Base-by-base conservation (phyloP, 495 filamentous ascomycete species). In the Penicillium paxilli region DNA sequence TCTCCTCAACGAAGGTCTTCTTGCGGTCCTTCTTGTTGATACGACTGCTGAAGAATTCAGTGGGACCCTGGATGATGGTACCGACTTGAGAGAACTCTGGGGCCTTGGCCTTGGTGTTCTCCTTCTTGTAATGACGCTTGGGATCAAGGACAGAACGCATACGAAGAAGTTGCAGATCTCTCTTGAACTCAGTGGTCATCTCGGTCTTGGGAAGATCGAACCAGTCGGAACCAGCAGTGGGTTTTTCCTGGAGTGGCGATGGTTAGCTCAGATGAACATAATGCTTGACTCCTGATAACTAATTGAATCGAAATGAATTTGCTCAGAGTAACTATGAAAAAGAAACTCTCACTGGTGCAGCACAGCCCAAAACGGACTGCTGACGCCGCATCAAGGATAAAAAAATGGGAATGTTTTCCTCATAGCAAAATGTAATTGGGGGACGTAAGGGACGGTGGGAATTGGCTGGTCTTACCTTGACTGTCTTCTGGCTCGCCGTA, bases 241-340 rank as follows among this genome's bases (percentile, higher is more conserved):
- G 78, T 70, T 81, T 83, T 55, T 80, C 82, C 65, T 77, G 68
- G 73, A 50, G 26, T 40, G n/a, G 45, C 10, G 21, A 47, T 51
- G 42, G 65, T 79, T 56, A 78, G 71, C 55, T 32, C 23, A 47
- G 22, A 32, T 57, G 32, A 21, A 26, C 57, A 37, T 52, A 47
- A 50, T 23, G 23, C n/a, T 21, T 28, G 45, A 41, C 16, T 48
- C n/a, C 23, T 16, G 28, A 55, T 38, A 56, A 35, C 23, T 17
- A 48, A 19, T 49, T 23, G 12, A 26, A 58, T 44, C 24, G 16
- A 46, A 30, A 19, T 17, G n/a, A 24, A 14, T 49, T 72, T 77
- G 78, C 75, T 98, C 93, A 96, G 92, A 92, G 94, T 98, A 98
- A 98, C 94, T 98, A 96, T 97, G 91, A 91, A 82, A 77, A 75